Evolutionary conservation across 2,329 filamentous ascomycete genomes (phyloP), one percentile per base, ranked within the genome.

Genomic region (Clarireedia hainanense): DNA sequence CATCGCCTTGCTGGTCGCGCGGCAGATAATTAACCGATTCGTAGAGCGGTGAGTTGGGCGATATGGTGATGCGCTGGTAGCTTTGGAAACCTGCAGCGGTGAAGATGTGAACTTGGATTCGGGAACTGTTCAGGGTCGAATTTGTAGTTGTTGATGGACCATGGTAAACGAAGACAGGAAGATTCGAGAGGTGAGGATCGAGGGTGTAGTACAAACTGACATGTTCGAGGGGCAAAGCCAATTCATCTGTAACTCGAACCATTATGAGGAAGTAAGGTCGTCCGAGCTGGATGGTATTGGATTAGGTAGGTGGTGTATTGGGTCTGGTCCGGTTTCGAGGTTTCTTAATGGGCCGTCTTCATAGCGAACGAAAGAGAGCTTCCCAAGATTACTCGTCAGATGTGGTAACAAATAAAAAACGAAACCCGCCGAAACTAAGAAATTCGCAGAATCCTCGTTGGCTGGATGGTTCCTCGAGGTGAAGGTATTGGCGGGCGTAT

Each of bases 61-160:
- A 95, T 62, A 97, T 86, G 58, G 92, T 95, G 63, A 99, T 83
- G 66, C 92, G 89, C 58, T 89, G 85, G 70, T 92, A 99, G 64
- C 88, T 92, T 68, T 89, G 87, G 65, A 95, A 86, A 63, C 94
- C 94, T 61, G 90, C 91, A 2, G 90, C 84, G 59, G 88, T 89
- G 74, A 95, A 89, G 72, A 99, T 82, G 72, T 97, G 94, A 61
- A 94, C 82, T 75, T 97, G 92, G 64, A 97, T 91, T 71, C 94
- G 88, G 60, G 92, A 96, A 73, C 88, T 92, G 73, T 90, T 95
- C 67, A 85, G 83, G 49, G 84, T 89, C 63, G 87, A 88, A 73
- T 95, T 95, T 66, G 89, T 85, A 45, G 90, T 95, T 30, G 91
- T 91, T 47, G 92, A 92, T 15, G 91, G 83, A 14, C 92, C 92